phyloP scores from a whole-genome alignment of 164 flowering plant species.

The Annona squamosa region DNA sequence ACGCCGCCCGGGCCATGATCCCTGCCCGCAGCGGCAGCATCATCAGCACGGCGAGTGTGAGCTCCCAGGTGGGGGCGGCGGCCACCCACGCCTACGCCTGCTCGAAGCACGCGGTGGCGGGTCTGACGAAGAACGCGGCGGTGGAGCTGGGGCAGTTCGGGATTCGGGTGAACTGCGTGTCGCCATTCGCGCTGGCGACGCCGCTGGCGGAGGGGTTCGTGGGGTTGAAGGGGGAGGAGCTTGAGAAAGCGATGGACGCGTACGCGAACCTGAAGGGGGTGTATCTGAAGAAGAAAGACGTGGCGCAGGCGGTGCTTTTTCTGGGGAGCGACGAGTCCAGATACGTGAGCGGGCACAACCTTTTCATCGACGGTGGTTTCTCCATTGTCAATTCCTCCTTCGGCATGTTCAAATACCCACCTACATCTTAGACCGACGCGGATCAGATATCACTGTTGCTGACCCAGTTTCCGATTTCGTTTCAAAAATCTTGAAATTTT shows the following conservation, averaged over 20 bases:
- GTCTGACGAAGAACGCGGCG: conserved; percentile 12
- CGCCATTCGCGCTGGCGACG: conserved; percentile 60
- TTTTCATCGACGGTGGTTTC: conserved; percentile 33
- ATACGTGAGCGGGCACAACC: conserved; percentile 35
- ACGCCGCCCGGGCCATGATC: conserved; percentile 13
- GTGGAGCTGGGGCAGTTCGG: conserved; percentile 19
- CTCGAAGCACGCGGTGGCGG: conserved; percentile 15
- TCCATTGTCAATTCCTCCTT: conserved; percentile 19
- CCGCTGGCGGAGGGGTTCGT: conserved; percentile 5
- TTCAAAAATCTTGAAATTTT: too few relatives aligned
- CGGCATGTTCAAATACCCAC: conserved; percentile 11
- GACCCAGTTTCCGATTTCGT: too few relatives aligned
- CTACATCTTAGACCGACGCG: background rate
- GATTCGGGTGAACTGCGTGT: conserved; percentile 24
- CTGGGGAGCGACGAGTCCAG: conserved; percentile 30
- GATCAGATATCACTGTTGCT: too few relatives aligned
- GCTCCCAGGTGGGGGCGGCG: background rate
- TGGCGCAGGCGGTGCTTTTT: conserved; percentile 17
- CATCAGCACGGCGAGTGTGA: conserved; percentile 3
- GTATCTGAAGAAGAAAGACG: conserved; percentile 13
- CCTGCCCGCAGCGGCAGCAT: conserved; percentile 6
- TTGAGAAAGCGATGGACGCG: background rate
- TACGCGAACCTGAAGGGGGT: conserved; percentile 13
- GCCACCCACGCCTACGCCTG: background rate
- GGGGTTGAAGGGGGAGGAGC: conserved; percentile 4